Evolutionary conservation across 179 eudicot genomes (phyloP), one percentile per base, ranked within the genome.

Genomic region (Corrigiola litoralis): DNA sequence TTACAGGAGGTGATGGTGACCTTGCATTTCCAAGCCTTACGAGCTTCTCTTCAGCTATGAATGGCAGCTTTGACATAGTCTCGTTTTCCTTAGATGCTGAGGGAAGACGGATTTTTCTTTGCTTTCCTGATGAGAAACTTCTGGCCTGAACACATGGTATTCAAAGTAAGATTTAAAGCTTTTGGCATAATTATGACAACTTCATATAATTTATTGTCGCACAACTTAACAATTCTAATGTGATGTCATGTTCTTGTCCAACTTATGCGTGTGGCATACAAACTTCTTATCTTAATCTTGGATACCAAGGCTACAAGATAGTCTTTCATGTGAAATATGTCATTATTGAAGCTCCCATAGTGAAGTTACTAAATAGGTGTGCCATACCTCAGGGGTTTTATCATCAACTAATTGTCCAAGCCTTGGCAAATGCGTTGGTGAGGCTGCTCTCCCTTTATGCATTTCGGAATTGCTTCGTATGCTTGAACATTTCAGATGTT

Each of bases 1-100:
- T 79, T 18, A 84, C 65, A 60, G 98, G 95, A 33, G 98, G 98
- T 24, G 98, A 90, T 44, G 85, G 87, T 66, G 87, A 92, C 72
- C 87, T 84, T 51, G 72, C 71, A 59, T 69, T 84, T 27, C 50
- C 41, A 5, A 82, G 71, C 64, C 65, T 74, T 67, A 14, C 36
- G 45, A 78, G 28, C 61, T 72, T 85, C 67, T 90, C 94, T 74
- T 90, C 97, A 14, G 72, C 49, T 28, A 78, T 73, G 46, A 79
- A 78, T 2, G 90, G 81, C 84, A 84, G 60, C 66, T 76, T 84
- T 47, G 85, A 72, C 14, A 79, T 33, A 5, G 46, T 49, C 63
- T 92, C 95, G 57, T 71, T 80, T 77, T 90, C 92, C 36, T 79
- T 74, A 54, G 71, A 87, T 56, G 71, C 83, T 0, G 86, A 68